Evolutionary conservation across 1,284 basidiomycete genomes (phyloP).

Genomic region (Caloboletus inedulis): DNA sequence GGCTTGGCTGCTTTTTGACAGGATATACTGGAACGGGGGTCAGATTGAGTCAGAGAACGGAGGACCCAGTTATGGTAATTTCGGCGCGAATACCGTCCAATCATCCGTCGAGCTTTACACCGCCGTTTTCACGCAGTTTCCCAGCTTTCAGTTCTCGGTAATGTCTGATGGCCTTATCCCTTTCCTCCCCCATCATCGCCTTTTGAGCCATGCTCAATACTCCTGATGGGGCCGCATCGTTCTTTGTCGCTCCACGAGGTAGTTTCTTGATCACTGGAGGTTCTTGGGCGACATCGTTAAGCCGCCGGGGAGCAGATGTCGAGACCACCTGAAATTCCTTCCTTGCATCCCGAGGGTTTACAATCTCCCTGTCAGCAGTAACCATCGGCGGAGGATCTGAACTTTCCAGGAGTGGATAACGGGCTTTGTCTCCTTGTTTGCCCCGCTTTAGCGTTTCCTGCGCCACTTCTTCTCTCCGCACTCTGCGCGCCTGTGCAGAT

Average conservation of each 20-base stretch:
- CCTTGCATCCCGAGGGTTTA: constrained; percentile 32
- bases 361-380: constrained; percentile 7
- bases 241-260: constrained; percentile 39
- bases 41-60: not conserved
- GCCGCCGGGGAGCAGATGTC: constrained; percentile 57
- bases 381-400: constrained; percentile 17
- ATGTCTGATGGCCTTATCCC: constrained; percentile 60
- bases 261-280: constrained; percentile 51
- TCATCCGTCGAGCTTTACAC: constrained; percentile 9
- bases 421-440: constrained; percentile 18
- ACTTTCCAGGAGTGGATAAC: constrained; percentile 11
- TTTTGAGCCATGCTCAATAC: constrained; percentile 72
- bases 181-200: constrained; percentile 69
- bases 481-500: constrained; percentile 46
- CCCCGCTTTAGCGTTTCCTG: constrained; percentile 22
- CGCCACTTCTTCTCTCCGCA: constrained; percentile 40
- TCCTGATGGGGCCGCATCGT: constrained; percentile 34
- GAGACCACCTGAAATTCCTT: constrained; percentile 55
- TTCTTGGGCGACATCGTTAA: constrained; percentile 69
- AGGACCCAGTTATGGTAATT: constrained; percentile 10
- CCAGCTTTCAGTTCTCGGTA: constrained; percentile 68
- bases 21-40: constrained; percentile 2
- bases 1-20: not conserved
- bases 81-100: constrained; percentile 2
- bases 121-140: constrained; percentile 21